Percentiles rank a stretch among this genome's conserved stretches.
These are phyloP conservation scores for Coniochaeta sp. DNA, from an alignment of 2,329 filamentous ascomycete genomes.

Conservation along the genomic window DNA sequence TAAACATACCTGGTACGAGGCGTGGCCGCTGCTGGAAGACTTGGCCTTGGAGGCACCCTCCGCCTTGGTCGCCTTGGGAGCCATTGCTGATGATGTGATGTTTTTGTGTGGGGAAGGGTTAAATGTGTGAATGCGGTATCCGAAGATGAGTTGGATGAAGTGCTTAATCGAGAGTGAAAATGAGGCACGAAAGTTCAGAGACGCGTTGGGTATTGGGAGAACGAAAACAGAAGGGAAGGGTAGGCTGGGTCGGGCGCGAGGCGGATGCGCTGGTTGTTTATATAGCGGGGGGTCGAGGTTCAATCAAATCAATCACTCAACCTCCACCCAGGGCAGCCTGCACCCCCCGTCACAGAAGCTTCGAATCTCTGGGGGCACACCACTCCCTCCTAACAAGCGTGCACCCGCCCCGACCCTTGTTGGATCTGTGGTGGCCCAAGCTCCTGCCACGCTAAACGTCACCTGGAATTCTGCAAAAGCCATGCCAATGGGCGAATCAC, in stretches of 20 bases:
- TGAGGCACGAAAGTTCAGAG: conserved; percentile 14
- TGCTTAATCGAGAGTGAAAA: conserved; percentile 11
- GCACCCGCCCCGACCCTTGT: no score
- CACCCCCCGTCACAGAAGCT: neutral
- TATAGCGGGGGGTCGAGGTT: conserved; percentile 39
- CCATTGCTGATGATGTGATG: conserved; percentile 37
- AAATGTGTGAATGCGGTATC: conserved; percentile 9
- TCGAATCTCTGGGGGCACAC: neutral
- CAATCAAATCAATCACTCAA: conserved; percentile 5
- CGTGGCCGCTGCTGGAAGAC: conserved; percentile 35
- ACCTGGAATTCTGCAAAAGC: neutral
- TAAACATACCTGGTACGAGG: conserved; percentile 51
- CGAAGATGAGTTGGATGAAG: conserved; percentile 10
- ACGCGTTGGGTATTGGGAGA: conserved; percentile 17
- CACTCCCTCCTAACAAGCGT: neutral
- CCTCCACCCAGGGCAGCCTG: neutral
- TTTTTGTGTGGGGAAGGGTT: conserved; percentile 10
- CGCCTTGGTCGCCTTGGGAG: conserved; percentile 53
- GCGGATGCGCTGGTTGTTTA: conserved; percentile 48
- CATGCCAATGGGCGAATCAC: neutral
- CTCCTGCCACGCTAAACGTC: neutral
- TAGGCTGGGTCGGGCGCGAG: conserved; percentile 43
- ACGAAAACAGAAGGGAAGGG: conserved; percentile 32
- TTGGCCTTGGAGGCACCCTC: conserved; percentile 42
- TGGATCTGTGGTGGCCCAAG: neutral